Evolutionary conservation across 345 rosid genomes (phyloP).

Genomic region (Eutrema japonicum): DNA sequence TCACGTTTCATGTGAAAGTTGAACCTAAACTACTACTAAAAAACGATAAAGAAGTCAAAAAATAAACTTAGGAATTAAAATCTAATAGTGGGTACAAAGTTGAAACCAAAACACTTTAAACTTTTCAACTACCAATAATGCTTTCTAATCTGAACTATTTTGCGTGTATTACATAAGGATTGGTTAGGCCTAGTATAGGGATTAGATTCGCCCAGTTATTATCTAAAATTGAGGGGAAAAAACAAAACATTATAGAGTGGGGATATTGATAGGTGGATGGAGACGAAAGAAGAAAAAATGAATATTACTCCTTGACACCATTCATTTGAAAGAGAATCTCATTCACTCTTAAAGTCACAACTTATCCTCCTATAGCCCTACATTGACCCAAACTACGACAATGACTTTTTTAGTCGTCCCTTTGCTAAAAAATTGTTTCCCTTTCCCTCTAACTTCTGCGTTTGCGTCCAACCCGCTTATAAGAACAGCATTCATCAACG

Average conservation of each 20-base stretch:
- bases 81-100: constrained; percentile 23
- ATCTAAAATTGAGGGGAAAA: constrained; percentile 12
- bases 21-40: not conserved
- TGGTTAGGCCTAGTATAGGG: constrained; percentile 22
- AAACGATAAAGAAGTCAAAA: constrained; percentile 7
- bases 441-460: constrained; percentile 14
- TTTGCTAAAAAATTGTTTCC: not conserved
- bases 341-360: constrained; percentile 46
- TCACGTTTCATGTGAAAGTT: not conserved
- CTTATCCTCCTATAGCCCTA: constrained; percentile 43
- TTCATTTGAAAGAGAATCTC: constrained; percentile 47
- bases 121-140: constrained; percentile 34
- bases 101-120: constrained; percentile 29
- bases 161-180: constrained; percentile 17
- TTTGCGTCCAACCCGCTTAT: constrained; percentile 33
- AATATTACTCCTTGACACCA: constrained; percentile 39
- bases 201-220: constrained; percentile 29
- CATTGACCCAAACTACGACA: constrained; percentile 42
- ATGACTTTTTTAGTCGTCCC: constrained; percentile 14
- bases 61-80: constrained; percentile 1
- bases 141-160: constrained; percentile 26
- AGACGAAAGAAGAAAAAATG: constrained; percentile 34
- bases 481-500: constrained; percentile 10
- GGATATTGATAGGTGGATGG: constrained; percentile 41
- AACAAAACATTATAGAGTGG: constrained; percentile 28